Conservation (phyloP, 1,139 yeast genomes). For the Scheffersomyces insectosa region DNA sequence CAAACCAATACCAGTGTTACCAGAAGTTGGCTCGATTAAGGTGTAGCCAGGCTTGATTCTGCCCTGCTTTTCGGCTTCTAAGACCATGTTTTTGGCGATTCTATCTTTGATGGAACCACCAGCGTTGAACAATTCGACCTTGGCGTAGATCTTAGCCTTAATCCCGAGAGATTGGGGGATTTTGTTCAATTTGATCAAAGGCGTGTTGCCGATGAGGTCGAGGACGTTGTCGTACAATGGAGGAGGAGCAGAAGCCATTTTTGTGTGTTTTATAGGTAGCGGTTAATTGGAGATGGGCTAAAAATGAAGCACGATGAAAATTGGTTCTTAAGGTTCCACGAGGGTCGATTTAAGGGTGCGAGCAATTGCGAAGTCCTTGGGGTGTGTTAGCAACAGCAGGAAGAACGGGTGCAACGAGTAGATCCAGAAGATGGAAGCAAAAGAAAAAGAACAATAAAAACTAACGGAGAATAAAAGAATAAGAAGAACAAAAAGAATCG, state of each 20-base stretch:
- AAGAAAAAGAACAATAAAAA: too few relatives aligned
- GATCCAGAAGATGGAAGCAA: too few relatives aligned
- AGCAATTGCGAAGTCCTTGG: slow-evolving; percentile 2
- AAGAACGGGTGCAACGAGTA: too few relatives aligned
- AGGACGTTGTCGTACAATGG: slow-evolving; percentile 43
- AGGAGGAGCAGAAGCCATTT: slow-evolving; percentile 21
- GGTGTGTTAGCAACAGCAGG: slow-evolving; percentile 2
- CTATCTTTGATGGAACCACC: slow-evolving; percentile 75
- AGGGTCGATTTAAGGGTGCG: background rate
- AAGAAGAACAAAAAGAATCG: too few relatives aligned
- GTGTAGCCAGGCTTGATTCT: slow-evolving; percentile 84
- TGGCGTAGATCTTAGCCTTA: slow-evolving; percentile 60
- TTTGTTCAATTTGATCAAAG: slow-evolving; percentile 70
- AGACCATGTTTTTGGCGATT: slow-evolving; percentile 67
- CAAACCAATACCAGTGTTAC: slow-evolving; percentile 87
- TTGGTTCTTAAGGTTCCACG: too few relatives aligned
- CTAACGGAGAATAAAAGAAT: too few relatives aligned
- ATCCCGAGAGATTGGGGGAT: slow-evolving; percentile 78
- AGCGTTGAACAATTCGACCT: slow-evolving; percentile 66
- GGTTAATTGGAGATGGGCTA: background rate
- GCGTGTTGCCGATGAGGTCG: slow-evolving; percentile 82
- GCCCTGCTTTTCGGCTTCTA: slow-evolving; percentile 80
- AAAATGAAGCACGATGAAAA: background rate
- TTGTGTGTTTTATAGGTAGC: slow-evolving; percentile 1
- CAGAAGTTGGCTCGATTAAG: slow-evolving; percentile 86